Evolutionary conservation across 768 basidiomycete species (phyloP).

Genomic region (Leccinellum rugosiceps): DNA sequence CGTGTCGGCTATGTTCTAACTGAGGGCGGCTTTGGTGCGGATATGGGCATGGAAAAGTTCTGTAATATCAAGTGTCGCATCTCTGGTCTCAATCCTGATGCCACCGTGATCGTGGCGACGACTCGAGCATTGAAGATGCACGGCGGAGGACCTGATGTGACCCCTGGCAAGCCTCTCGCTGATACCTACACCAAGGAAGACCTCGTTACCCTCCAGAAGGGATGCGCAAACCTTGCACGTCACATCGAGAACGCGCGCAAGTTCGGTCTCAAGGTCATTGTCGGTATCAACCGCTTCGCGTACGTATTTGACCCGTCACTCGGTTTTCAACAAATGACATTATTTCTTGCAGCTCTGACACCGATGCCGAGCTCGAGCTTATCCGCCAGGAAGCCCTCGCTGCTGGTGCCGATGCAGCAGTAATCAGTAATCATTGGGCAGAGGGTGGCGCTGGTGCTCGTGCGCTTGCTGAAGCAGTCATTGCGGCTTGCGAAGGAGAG

Average conservation of each 20-base stretch:
- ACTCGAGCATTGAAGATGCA: slow-evolving; percentile 99
- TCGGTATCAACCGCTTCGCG: slow-evolving; percentile 95
- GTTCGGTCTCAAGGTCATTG: slow-evolving; percentile 94
- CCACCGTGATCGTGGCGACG: slow-evolving; percentile 93
- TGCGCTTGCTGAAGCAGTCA: slow-evolving; percentile 88
- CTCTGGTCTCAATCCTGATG: slow-evolving; percentile 91
- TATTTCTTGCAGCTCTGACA: slow-evolving; percentile 63
- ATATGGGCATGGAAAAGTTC: slow-evolving; percentile 99
- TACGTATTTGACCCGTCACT: slow-evolving; percentile 40
- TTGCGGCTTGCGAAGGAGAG: slow-evolving; percentile 77
- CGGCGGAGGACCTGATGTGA: slow-evolving; percentile 95
- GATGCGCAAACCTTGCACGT: slow-evolving; percentile 88
- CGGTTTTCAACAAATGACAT: not conserved
- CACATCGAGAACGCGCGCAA: slow-evolving; percentile 95
- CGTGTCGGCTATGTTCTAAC: slow-evolving; percentile 94
- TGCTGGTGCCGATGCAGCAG: slow-evolving; percentile 91
- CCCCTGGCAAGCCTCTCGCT: slow-evolving; percentile 90
- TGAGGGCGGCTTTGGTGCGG: slow-evolving; percentile 97
- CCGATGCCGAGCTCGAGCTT: slow-evolving; percentile 83
- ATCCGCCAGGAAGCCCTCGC: slow-evolving; percentile 75
- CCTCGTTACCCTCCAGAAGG: slow-evolving; percentile 82
- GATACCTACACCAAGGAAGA: slow-evolving; percentile 95
- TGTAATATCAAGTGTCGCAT: slow-evolving; percentile 99
- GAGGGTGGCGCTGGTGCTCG: slow-evolving; percentile 89
- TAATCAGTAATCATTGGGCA: slow-evolving; percentile 98